Conservation (phyloP, 345 rosid genomes). For the Sapria himalayana region DNA sequence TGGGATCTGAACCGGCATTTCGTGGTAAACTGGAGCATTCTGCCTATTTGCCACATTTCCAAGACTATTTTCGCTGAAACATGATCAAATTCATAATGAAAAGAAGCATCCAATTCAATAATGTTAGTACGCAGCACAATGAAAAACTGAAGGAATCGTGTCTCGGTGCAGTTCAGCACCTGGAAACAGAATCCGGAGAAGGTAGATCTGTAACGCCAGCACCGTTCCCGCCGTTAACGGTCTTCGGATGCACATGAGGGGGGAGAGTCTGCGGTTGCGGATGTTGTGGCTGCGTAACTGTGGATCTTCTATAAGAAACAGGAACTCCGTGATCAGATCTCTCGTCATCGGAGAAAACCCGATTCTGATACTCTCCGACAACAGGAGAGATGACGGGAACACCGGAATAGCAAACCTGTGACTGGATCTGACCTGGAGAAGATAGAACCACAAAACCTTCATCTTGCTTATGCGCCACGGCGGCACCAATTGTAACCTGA, state of each 20-base stretch:
- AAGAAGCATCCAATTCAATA: no score
- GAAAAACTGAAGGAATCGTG: no score
- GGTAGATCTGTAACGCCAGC: conserved; percentile 24
- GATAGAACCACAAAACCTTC: conserved; percentile 25
- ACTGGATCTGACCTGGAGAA: conserved; percentile 36
- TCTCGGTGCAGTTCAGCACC: no score
- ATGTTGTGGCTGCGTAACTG: conserved; percentile 22
- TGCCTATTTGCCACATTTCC: conserved; percentile 37
- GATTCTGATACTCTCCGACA: conserved; percentile 26
- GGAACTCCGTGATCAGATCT: conserved; percentile 68
- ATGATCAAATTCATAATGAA: conserved; percentile 13
- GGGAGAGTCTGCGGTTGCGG: conserved; percentile 25
- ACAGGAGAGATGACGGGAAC: conserved; percentile 18
- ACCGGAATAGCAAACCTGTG: conserved; percentile 19
- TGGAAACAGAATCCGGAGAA: conserved; percentile 84
- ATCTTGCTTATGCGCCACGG: conserved; percentile 16
- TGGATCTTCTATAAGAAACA: conserved; percentile 32
- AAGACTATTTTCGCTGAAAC: conserved; percentile 63
- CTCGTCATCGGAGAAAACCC: conserved; percentile 71
- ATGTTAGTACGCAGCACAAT: no score
- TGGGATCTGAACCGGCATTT: conserved; percentile 39
- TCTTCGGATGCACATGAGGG: conserved; percentile 31
- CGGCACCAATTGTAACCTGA: conserved; percentile 23
- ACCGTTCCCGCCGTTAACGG: conserved; percentile 20
- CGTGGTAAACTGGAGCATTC: conserved; percentile 49